These are phyloP conservation scores for Mayamaea pseudoterrestris DNA, from an alignment of 108 stramenopile genomes.

Conservation along the genomic window DNA sequence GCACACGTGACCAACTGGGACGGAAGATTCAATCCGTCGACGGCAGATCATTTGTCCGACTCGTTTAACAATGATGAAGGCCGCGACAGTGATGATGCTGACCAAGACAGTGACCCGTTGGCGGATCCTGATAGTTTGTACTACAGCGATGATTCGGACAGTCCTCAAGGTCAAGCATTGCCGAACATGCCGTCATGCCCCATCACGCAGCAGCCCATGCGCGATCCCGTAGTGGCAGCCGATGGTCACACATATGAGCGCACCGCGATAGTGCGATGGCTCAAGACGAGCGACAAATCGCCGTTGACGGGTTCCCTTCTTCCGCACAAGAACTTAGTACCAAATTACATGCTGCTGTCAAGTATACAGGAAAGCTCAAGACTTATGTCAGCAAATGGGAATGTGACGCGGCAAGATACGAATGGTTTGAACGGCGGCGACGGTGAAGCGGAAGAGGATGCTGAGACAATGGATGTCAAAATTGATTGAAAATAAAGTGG, in stretches of 20 bases:
- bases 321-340: conserved; percentile 58
- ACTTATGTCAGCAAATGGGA: too few species aligned
- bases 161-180: conserved; percentile 18
- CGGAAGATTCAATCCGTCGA: conserved; percentile 39
- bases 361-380: conserved; percentile 43
- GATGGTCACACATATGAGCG: conserved; percentile 94
- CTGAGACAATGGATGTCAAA: too few species aligned
- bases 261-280: conserved; percentile 76
- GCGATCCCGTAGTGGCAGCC: conserved; percentile 82
- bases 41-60: conserved; percentile 8
- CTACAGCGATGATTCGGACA: conserved; percentile 1
- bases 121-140: not conserved
- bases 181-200: conserved; percentile 86
- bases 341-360: conserved; percentile 70
- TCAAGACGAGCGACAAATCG: conserved; percentile 60
- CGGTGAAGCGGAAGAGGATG: too few species aligned
- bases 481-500: too few species aligned
- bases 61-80: conserved; percentile 26
- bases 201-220: conserved; percentile 83
- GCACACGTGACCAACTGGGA: conserved; percentile 65
- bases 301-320: conserved; percentile 69
- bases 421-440: too few species aligned
- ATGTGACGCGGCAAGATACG: too few species aligned
- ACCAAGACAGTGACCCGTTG: not conserved
- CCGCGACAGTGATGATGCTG: conserved; percentile 1